Conservation (phyloP, 164 flowering plant species). For the Annona cherimola region DNA sequence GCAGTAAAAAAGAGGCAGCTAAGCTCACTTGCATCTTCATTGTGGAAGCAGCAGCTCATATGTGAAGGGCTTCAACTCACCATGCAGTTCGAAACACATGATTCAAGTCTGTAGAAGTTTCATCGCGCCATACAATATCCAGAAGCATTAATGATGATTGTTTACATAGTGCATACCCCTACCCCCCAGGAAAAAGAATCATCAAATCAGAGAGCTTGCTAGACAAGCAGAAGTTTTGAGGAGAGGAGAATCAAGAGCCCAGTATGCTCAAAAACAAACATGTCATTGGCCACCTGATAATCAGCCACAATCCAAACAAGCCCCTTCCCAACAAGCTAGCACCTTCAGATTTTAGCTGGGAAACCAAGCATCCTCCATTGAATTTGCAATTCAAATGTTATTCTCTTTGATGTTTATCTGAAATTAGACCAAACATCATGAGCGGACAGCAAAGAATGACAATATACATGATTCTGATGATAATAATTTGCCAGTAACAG, state of each 20-base stretch:
- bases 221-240: not conserved
- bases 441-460: too few species aligned
- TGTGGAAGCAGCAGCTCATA: not conserved
- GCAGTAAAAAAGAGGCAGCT: not conserved
- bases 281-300: not conserved
- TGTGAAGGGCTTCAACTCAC: too few species aligned
- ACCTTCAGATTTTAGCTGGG: not conserved
- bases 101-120: not conserved
- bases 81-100: not conserved
- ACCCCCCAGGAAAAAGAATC: not conserved
- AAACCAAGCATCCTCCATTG: too few species aligned
- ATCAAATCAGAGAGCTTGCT: not conserved
- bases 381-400: too few species aligned
- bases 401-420: too few species aligned
- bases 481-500: too few species aligned
- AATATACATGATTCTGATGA: too few species aligned
- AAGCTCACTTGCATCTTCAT: not conserved
- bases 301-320: not conserved
- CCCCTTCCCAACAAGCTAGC: not conserved
- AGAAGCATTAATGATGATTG: not conserved
- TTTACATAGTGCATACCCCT: not conserved
- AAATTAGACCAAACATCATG: too few species aligned
- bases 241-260: not conserved
- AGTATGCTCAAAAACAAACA: not conserved
- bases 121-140: not conserved